phyloP scores from a whole-genome alignment of 1,284 basidiomycete species.

The Bjerkandera adusta region DNA sequence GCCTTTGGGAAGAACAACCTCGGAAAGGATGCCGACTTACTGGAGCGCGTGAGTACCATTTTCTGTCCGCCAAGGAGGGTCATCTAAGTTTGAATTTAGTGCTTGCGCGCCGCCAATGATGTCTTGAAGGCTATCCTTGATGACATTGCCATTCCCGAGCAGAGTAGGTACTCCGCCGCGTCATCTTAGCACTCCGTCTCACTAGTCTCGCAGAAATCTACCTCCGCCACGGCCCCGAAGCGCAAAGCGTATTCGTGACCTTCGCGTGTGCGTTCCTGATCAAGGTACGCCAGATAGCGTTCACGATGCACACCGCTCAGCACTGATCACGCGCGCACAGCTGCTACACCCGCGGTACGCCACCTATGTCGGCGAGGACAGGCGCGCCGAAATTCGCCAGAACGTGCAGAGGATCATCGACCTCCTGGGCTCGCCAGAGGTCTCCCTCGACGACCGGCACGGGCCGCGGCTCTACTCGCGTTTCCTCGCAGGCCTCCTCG shows the following conservation, averaged over 20 bases:
- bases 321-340: constrained; percentile 31
- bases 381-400: constrained; percentile 57
- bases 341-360: constrained; percentile 73
- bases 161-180: constrained; percentile 39
- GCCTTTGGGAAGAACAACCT: constrained; percentile 56
- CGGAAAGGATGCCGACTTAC: constrained; percentile 58
- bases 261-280: constrained; percentile 82
- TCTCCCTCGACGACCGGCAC: constrained; percentile 73
- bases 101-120: constrained; percentile 58
- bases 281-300: constrained; percentile 65
- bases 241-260: constrained; percentile 81
- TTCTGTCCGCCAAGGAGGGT: background rate
- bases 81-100: constrained; percentile 33
- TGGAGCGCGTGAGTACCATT: constrained; percentile 53
- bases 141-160: constrained; percentile 52
- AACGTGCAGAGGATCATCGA: constrained; percentile 65
- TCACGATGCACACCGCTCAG: background rate
- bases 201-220: constrained; percentile 42
- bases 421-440: constrained; percentile 59
- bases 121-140: constrained; percentile 65
- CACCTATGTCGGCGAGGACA: constrained; percentile 49
- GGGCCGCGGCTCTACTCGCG: constrained; percentile 73
- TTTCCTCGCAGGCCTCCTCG: constrained; percentile 70
- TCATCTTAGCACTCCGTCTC: constrained; percentile 3
- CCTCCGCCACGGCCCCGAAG: constrained; percentile 77